Evolutionary conservation across 2,329 filamentous ascomycete species (phyloP).

Genomic region (Drechslerella stenobrocha): DNA sequence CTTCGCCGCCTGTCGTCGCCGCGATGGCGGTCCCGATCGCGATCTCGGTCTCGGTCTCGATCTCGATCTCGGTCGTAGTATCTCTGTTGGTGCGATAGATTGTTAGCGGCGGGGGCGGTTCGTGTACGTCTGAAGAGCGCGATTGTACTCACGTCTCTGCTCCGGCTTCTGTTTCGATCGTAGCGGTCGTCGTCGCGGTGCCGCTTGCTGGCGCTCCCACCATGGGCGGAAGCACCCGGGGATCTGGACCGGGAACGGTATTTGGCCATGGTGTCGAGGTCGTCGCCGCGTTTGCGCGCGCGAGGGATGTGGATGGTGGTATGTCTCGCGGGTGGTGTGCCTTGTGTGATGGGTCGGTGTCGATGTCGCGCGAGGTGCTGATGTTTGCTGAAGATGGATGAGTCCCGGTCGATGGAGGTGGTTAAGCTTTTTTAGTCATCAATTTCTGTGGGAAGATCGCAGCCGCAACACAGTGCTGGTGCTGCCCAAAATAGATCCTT

Average conservation of each 20-base stretch:
- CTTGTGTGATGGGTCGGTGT: not conserved
- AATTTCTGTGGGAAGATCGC: no score
- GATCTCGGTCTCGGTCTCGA: slow-evolving; percentile 34
- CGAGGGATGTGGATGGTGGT: no score
- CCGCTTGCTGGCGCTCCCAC: slow-evolving; percentile 22
- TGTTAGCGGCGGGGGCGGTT: not conserved
- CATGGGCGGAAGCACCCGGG: slow-evolving; percentile 24
- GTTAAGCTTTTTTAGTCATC: not conserved
- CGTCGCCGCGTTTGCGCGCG: no score
- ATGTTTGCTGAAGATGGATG: not conserved
- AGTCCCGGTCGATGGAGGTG: not conserved
- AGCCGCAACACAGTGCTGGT: no score
- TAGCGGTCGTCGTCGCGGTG: slow-evolving; percentile 47
- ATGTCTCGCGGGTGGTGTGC: not conserved
- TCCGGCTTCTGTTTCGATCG: slow-evolving; percentile 38
- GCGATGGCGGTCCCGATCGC: slow-evolving; percentile 50
- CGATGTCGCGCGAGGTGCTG: not conserved
- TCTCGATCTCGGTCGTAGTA: slow-evolving; percentile 50
- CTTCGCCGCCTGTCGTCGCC: slow-evolving; percentile 50
- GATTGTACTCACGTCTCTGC: slow-evolving; percentile 27
- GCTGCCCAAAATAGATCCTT: no score
- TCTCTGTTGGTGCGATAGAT: slow-evolving; percentile 10
- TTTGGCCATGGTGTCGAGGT: slow-evolving; percentile 23
- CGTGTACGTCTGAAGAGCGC: not conserved
- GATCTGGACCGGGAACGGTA: slow-evolving; percentile 45